Evolutionary conservation across 441 rosid species (phyloP).

Genomic region (Erodium trifolium): DNA sequence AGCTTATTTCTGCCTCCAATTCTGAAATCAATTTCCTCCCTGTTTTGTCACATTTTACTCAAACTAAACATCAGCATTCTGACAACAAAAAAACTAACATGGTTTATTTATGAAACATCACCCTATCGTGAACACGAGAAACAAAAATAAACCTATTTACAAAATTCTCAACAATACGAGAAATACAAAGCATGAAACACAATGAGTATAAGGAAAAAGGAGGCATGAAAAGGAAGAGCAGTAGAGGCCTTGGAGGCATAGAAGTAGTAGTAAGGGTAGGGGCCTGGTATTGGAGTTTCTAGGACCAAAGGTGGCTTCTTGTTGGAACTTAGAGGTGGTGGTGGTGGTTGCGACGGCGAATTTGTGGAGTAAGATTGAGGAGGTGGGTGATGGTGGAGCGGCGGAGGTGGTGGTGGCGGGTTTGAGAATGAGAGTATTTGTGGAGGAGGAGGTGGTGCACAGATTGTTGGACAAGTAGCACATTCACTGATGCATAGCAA

Average conservation of each 20-base stretch:
- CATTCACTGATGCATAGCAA: slow-evolving; percentile 37
- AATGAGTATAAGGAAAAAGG: neutral
- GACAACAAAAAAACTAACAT: no score
- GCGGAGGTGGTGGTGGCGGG: neutral
- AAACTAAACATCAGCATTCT: no score
- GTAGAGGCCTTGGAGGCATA: slow-evolving; percentile 5
- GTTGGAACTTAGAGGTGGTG: neutral
- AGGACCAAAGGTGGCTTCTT: slow-evolving; percentile 1
- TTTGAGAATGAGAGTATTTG: neutral
- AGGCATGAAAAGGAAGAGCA: neutral
- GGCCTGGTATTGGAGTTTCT: neutral
- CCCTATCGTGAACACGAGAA: no score
- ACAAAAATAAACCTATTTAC: no score
- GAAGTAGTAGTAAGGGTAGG: slow-evolving; percentile 3
- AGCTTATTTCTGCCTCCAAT: no score
- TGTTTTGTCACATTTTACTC: no score
- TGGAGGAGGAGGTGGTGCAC: slow-evolving; percentile 6
- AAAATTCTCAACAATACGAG: no score
- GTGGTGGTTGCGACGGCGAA: neutral
- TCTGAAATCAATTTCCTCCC: no score
- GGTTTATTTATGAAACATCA: no score
- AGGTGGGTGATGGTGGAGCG: neutral
- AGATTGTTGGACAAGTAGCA: neutral
- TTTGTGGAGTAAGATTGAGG: neutral
- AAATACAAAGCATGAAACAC: neutral